phyloP scores from a whole-genome alignment of 164 flowering plant genomes.

The Piper betle region DNA sequence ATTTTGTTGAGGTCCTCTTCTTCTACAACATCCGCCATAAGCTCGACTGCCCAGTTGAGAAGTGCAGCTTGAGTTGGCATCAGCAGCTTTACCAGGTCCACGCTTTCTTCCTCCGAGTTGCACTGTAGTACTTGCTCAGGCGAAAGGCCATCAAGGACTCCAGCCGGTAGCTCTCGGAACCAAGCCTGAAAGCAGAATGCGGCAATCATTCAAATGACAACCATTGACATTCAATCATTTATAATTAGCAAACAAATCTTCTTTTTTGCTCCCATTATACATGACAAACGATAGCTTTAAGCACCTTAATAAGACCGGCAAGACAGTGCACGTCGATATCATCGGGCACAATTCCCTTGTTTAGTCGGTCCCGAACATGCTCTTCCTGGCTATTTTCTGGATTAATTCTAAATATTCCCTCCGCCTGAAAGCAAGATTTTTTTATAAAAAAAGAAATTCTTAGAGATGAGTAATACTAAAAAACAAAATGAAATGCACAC shows the following conservation, averaged over 20 bases:
- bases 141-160: constrained; percentile 88
- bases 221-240: background rate
- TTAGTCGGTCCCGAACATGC: constrained; percentile 75
- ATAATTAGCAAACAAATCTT: background rate
- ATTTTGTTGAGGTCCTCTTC: constrained; percentile 84
- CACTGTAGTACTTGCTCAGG: constrained; percentile 86
- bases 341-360: constrained; percentile 75
- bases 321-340: constrained; percentile 91
- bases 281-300: background rate
- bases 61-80: constrained; percentile 72
- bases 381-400: constrained; percentile 93
- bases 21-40: constrained; percentile 97
- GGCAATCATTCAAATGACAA: background rate
- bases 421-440: constrained; percentile 41
- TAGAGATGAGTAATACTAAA: too few species aligned
- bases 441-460: background rate
- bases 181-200: constrained; percentile 54
- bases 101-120: constrained; percentile 68
- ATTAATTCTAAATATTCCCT: constrained; percentile 91
- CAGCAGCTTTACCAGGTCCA: constrained; percentile 63
- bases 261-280: background rate
- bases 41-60: constrained; percentile 82
- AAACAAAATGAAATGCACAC: constrained; percentile 15
- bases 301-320: constrained; percentile 63
- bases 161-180: constrained; percentile 90